Conservation (phyloP, 1,139 yeast genomes). For the Ashbya aceris region DNA sequence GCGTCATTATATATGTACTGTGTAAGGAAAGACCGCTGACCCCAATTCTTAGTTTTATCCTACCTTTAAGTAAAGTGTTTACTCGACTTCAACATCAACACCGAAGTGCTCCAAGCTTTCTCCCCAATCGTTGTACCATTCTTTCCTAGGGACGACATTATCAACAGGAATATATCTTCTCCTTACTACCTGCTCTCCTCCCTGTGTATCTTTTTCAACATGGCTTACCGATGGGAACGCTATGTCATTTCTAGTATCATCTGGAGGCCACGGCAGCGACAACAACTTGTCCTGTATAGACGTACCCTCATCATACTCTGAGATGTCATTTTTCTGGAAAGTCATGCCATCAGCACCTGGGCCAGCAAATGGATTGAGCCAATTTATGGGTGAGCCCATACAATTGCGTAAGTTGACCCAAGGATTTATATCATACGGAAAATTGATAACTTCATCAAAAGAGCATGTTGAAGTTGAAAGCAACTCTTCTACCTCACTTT, state of each 20-base stretch:
- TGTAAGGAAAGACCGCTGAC: not conserved
- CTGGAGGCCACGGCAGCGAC: slow-evolving; percentile 82
- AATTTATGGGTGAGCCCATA: slow-evolving; percentile 51
- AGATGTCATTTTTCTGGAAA: slow-evolving; percentile 45
- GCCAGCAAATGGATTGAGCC: slow-evolving; percentile 62
- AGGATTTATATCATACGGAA: slow-evolving; percentile 75
- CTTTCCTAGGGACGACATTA: slow-evolving; percentile 29
- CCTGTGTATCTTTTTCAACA: slow-evolving; percentile 15
- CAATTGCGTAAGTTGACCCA: slow-evolving; percentile 42
- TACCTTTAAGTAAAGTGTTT: slow-evolving; percentile 4
- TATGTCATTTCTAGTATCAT: slow-evolving; percentile 40
- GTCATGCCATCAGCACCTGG: slow-evolving; percentile 46
- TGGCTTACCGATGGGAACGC: slow-evolving; percentile 1
- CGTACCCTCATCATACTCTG: slow-evolving; percentile 28
- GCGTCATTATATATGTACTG: not conserved
- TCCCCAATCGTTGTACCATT: slow-evolving; percentile 76
- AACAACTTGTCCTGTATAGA: slow-evolving; percentile 48
- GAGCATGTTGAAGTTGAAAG: slow-evolving; percentile 9
- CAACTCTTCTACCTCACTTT: slow-evolving; percentile 12
- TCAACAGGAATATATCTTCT: slow-evolving; percentile 30
- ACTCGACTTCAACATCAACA: slow-evolving; percentile 66
- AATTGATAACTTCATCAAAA: slow-evolving; percentile 40
- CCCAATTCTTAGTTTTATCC: not conserved
- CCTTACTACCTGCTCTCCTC: slow-evolving; percentile 28
- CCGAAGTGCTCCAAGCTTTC: slow-evolving; percentile 79